phyloP scores from a whole-genome alignment of 805 yeast species.

The Ogataea nitratoaversa region DNA sequence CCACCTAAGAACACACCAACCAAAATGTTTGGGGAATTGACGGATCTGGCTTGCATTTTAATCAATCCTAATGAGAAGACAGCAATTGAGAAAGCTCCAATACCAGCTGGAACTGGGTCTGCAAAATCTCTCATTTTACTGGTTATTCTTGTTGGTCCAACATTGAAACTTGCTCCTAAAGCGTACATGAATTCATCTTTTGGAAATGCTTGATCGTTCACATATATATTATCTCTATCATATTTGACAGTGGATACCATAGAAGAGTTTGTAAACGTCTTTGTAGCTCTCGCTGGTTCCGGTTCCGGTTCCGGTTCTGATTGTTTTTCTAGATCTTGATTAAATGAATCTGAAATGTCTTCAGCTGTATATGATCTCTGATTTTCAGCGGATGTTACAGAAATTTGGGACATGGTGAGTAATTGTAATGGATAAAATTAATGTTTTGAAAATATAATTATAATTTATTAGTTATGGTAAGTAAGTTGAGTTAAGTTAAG shows the following conservation, averaged over 20 bases:
- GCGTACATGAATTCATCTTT: slow-evolving; percentile 57
- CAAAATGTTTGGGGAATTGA: slow-evolving; percentile 37
- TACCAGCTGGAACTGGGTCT: slow-evolving; percentile 53
- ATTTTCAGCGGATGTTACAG: background rate
- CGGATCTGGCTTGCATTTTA: slow-evolving; percentile 43
- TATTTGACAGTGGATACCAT: slow-evolving; percentile 30
- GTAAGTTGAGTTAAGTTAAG: no score
- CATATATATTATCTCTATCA: slow-evolving; percentile 38
- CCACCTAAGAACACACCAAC: slow-evolving; percentile 46
- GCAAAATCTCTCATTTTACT: slow-evolving; percentile 27
- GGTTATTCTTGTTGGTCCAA: slow-evolving; percentile 34
- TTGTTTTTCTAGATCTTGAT: slow-evolving; percentile 27
- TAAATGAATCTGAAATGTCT: slow-evolving; percentile 16
- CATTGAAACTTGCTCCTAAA: slow-evolving; percentile 54
- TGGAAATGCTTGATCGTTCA: slow-evolving; percentile 40
- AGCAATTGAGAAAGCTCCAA: slow-evolving; percentile 43
- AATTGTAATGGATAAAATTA: background rate
- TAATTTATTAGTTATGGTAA: no score
- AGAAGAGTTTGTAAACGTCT: slow-evolving; percentile 6
- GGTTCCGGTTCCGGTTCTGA: background rate
- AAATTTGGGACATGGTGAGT: background rate
- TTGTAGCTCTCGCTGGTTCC: no score
- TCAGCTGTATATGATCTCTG: background rate
- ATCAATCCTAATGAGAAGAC: slow-evolving; percentile 46
- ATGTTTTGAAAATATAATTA: no score